A percentile compares a stretch with the other conserved stretches of the same genome.
These are phyloP conservation scores for Bathelium albidoporum DNA, from an alignment of 495 filamentous ascomycete species.

Conservation along the genomic window DNA sequence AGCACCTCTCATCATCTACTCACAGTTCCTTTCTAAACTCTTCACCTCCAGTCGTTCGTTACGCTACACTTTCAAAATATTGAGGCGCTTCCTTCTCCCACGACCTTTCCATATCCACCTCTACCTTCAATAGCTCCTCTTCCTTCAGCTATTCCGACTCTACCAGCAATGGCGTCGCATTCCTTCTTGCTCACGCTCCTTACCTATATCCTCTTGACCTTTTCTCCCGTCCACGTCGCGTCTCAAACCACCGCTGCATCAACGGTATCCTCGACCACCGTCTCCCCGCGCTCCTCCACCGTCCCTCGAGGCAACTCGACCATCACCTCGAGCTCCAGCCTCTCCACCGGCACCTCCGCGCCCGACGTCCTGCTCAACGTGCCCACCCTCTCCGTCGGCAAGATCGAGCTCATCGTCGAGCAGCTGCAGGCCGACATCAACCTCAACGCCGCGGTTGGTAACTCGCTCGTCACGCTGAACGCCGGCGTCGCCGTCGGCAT, in stretches of 20 bases:
- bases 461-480: constrained; percentile 43
- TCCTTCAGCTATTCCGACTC: neutral
- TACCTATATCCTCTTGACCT: constrained; percentile 2
- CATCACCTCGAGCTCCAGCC: constrained; percentile 14
- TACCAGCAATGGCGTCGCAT: neutral
- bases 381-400: constrained; percentile 42
- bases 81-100: constrained; percentile 1
- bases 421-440: constrained; percentile 46
- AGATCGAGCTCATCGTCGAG: constrained; percentile 47
- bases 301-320: constrained; percentile 2
- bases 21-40: neutral
- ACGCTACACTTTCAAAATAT: neutral
- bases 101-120: neutral
- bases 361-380: constrained; percentile 47
- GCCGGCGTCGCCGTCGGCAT: constrained; percentile 43
- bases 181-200: neutral
- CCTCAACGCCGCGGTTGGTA: constrained; percentile 44
- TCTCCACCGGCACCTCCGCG: constrained; percentile 22
- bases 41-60: neutral
- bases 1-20: neutral
- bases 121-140: neutral
- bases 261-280: constrained; percentile 9
- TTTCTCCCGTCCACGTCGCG: constrained; percentile 7
- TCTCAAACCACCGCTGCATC: constrained; percentile 13
- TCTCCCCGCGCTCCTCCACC: neutral